Percentiles rank a stretch among this genome's conserved stretches.
phyloP scores from a whole-genome alignment of 225 moss, liverwort and hornwort genomes.

The Pseudisothecium myosuroides region DNA sequence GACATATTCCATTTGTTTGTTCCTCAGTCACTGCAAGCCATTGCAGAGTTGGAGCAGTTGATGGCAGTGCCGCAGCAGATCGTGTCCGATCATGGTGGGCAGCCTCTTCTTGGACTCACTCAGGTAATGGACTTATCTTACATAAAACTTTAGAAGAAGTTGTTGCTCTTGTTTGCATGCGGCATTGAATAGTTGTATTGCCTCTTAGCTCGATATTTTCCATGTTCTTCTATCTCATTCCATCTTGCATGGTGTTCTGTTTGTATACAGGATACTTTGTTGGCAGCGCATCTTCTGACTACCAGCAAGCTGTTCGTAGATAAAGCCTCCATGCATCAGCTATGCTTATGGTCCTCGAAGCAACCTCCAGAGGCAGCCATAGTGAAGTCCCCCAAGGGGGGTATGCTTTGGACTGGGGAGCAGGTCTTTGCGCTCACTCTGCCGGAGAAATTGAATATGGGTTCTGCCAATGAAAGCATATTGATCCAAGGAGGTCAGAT shows the following conservation, averaged over 20 bases:
- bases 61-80: constrained; percentile 69
- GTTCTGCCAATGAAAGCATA: constrained; percentile 9
- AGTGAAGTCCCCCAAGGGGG: constrained; percentile 50
- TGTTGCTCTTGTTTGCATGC: neutral
- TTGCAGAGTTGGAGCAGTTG: constrained; percentile 62
- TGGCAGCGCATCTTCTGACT: constrained; percentile 67
- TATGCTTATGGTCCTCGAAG: constrained; percentile 49
- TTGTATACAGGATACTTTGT: constrained; percentile 49
- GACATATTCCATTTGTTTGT: constrained; percentile 75
- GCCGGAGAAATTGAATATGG: constrained; percentile 32
- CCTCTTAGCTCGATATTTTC: neutral
- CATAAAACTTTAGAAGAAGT: neutral
- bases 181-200: neutral
- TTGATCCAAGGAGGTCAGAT: constrained; percentile 61
- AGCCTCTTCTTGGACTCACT: constrained; percentile 51
- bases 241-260: neutral
- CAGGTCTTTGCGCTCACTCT: constrained; percentile 55
- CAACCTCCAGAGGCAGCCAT: constrained; percentile 56
- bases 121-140: neutral
- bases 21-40: constrained; percentile 72
- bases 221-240: constrained; percentile 23
- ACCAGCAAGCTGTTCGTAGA: constrained; percentile 42
- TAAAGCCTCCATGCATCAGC: constrained; percentile 48
- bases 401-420: constrained; percentile 86
- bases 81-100: constrained; percentile 76